Evolutionary conservation across 768 basidiomycete species (phyloP).

Genomic region (Leccinum rimulosum): DNA sequence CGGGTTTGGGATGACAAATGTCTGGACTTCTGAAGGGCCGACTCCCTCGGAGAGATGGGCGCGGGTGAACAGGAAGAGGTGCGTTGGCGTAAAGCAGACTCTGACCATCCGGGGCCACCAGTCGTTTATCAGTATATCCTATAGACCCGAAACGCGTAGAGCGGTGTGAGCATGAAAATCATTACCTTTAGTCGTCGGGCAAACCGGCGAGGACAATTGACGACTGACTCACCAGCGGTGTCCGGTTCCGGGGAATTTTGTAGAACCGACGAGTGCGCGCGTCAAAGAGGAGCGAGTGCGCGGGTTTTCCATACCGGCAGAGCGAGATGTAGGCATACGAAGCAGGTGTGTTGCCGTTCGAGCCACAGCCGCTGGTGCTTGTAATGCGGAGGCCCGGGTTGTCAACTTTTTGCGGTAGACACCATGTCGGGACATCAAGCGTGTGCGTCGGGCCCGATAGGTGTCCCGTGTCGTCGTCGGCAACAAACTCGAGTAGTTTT

Average conservation of each 20-base stretch:
- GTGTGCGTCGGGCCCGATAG: conserved; percentile 7
- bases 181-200: too few species aligned
- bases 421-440: conserved; percentile 13
- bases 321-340: conserved; percentile 16
- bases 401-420: conserved; percentile 4
- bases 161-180: too few species aligned
- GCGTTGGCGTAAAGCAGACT: conserved; percentile 11
- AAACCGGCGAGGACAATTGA: too few species aligned
- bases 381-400: conserved; percentile 8
- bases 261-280: conserved; percentile 12
- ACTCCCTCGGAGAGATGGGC: conserved; percentile 8
- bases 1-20: conserved; percentile 11
- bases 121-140: conserved; percentile 15
- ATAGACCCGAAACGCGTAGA: too few species aligned
- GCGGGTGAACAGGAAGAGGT: conserved; percentile 14
- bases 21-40: conserved; percentile 16
- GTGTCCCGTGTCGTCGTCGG: conserved; percentile 15
- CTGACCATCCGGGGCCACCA: conserved; percentile 16
- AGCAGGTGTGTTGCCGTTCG: conserved; percentile 3
- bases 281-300: conserved; percentile 17
- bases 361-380: not conserved
- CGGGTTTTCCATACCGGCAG: conserved; percentile 3
- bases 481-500: conserved; percentile 17
- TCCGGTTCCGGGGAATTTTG: conserved; percentile 18
- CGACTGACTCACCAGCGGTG: conserved; percentile 5